Evolutionary conservation across 805 yeast genomes (phyloP).

Genomic region (Brettanomyces nanus): DNA sequence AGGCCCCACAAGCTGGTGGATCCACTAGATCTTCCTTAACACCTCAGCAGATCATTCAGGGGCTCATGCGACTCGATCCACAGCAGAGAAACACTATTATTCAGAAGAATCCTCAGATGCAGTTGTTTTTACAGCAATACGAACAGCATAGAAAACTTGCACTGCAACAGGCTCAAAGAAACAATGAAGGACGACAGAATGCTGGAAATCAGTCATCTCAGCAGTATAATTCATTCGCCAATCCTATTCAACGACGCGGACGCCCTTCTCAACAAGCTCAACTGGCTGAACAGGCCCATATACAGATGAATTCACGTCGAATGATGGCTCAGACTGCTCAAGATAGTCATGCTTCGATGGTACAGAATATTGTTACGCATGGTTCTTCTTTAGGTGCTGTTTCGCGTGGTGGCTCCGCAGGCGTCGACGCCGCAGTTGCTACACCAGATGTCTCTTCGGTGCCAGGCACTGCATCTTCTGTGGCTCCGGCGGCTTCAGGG

Average conservation of each 20-base stretch:
- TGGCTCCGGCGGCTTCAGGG: not conserved
- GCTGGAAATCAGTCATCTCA: conserved; percentile 6
- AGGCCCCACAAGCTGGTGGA: too few relatives aligned
- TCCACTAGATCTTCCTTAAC: not conserved
- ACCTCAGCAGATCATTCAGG: conserved; percentile 24
- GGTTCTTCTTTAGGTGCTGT: not conserved
- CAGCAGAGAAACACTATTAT: conserved; percentile 26
- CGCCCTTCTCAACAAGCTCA: not conserved
- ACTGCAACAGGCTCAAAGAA: conserved; percentile 15
- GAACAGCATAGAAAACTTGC: conserved; percentile 26
- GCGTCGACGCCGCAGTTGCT: not conserved
- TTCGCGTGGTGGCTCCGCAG: not conserved
- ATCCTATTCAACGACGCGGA: not conserved
- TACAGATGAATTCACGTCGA: not conserved
- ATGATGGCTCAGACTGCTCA: conserved; percentile 1
- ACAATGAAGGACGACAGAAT: conserved; percentile 5
- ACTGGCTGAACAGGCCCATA: not conserved
- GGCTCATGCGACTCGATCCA: conserved; percentile 28
- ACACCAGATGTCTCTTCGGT: not conserved
- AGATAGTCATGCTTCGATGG: conserved; percentile 1
- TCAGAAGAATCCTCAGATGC: conserved; percentile 27
- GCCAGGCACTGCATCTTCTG: not conserved
- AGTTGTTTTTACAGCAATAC: conserved; percentile 25
- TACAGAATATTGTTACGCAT: not conserved
- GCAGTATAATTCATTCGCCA: conserved; percentile 4